Evolutionary conservation across 2,329 filamentous ascomycete genomes (phyloP).

Genomic region (Scedosporium apiospermum): DNA sequence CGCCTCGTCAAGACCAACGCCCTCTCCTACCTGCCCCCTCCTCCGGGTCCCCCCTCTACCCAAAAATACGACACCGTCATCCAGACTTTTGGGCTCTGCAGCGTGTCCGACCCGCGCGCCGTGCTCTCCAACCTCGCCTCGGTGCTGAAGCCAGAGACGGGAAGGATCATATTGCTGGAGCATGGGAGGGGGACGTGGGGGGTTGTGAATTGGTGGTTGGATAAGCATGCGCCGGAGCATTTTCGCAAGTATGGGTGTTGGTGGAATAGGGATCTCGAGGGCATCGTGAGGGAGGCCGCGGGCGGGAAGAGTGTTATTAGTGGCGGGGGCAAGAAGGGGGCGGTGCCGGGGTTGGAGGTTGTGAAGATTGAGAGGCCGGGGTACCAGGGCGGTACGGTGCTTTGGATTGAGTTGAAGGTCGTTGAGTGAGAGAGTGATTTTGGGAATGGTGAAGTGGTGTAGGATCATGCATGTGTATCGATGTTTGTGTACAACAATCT

Average conservation of each 20-base stretch:
- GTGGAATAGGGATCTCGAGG: conserved; percentile 57
- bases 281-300: conserved; percentile 40
- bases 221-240: conserved; percentile 44
- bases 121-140: conserved; percentile 45
- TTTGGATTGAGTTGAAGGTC: conserved; percentile 48
- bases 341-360: conserved; percentile 35
- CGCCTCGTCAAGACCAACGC: conserved; percentile 41
- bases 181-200: conserved; percentile 49
- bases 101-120: conserved; percentile 44
- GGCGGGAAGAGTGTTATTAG: conserved; percentile 25
- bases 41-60: conserved; percentile 22
- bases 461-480: background rate
- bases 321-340: background rate
- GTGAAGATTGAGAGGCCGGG: conserved; percentile 42
- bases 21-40: conserved; percentile 30
- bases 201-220: conserved; percentile 45
- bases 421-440: background rate
- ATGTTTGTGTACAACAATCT: background rate
- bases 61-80: conserved; percentile 51
- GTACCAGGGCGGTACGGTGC: conserved; percentile 46
- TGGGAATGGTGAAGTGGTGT: background rate
- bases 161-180: conserved; percentile 52
- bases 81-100: conserved; percentile 57
- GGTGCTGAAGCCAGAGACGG: conserved; percentile 41
- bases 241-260: conserved; percentile 55